Percentiles rank a stretch among this genome's conserved stretches.
phyloP scores from a whole-genome alignment of 441 rosid genomes.

The Populus tomentosa region DNA sequence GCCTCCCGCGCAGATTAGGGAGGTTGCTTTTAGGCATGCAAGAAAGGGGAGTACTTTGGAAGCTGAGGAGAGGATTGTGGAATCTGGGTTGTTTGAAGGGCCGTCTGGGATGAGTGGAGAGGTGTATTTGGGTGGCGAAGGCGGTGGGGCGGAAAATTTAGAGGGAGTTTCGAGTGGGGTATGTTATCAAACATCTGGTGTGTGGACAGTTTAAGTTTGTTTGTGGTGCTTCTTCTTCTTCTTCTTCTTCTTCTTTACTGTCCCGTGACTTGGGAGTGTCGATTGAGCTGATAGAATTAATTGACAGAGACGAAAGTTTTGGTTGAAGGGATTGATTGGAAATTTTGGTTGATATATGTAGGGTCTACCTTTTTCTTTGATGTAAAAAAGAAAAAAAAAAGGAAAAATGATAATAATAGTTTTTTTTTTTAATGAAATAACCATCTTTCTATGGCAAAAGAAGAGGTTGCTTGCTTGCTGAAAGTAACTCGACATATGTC shows the following conservation, averaged over 20 bases:
- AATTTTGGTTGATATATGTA: too few relatives aligned
- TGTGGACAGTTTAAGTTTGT: slow-evolving; percentile 17
- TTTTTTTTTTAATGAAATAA: too few relatives aligned
- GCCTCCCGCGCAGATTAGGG: slow-evolving; percentile 37
- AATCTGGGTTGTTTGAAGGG: background rate
- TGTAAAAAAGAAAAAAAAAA: too few relatives aligned
- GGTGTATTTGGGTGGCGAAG: background rate
- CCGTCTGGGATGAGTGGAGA: background rate
- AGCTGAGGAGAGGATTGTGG: background rate
- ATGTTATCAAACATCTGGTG: slow-evolving; percentile 30
- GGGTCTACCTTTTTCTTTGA: too few relatives aligned
- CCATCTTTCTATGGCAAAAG: too few relatives aligned
- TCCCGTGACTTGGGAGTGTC: background rate
- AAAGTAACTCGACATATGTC: too few relatives aligned
- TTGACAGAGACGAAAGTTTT: too few relatives aligned
- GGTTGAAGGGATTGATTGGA: too few relatives aligned
- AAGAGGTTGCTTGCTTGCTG: too few relatives aligned
- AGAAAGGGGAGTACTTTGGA: slow-evolving; percentile 5
- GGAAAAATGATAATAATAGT: too few relatives aligned
- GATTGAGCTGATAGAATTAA: too few relatives aligned
- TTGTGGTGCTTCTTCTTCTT: too few relatives aligned
- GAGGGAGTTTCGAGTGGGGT: slow-evolving; percentile 10
- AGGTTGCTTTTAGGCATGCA: slow-evolving; percentile 39
- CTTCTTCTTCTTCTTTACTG: background rate
- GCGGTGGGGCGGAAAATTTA: background rate